These are phyloP conservation scores for Parafenestella ontariensis DNA, from an alignment of 2,329 filamentous ascomycete species.

Conservation along the genomic window DNA sequence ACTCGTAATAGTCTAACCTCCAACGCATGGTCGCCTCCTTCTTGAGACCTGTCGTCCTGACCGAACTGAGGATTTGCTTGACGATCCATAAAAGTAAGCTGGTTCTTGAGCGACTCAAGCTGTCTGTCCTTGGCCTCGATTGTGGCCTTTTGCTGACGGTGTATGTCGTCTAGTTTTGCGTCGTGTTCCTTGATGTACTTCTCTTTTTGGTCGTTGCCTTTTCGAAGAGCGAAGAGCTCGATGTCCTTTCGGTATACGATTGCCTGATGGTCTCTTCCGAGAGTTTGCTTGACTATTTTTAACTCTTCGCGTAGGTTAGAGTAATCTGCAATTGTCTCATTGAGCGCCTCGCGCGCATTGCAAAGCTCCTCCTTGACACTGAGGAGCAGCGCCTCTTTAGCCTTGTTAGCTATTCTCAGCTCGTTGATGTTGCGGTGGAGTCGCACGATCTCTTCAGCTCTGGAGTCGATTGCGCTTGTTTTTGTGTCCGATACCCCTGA, in stretches of 20 bases:
- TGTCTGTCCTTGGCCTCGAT: slow-evolving; percentile 43
- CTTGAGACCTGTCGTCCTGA: slow-evolving; percentile 17
- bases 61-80: slow-evolving; percentile 21
- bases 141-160: slow-evolving; percentile 33
- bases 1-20: slow-evolving; percentile 41
- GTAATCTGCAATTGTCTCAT: slow-evolving; percentile 39
- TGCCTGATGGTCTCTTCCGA: slow-evolving; percentile 43
- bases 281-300: slow-evolving; percentile 38
- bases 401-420: slow-evolving; percentile 34
- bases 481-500: slow-evolving; percentile 13
- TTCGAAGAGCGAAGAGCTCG: slow-evolving; percentile 46
- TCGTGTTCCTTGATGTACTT: slow-evolving; percentile 41
- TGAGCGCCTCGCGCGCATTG: slow-evolving; percentile 38
- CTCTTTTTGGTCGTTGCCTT: slow-evolving; percentile 46
- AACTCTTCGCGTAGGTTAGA: slow-evolving; percentile 38
- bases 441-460: slow-evolving; percentile 39
- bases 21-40: slow-evolving; percentile 38
- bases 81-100: slow-evolving; percentile 34
- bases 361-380: slow-evolving; percentile 34
- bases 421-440: slow-evolving; percentile 36
- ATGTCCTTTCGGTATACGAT: slow-evolving; percentile 47
- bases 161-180: slow-evolving; percentile 32
- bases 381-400: slow-evolving; percentile 35
- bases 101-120: slow-evolving; percentile 37
- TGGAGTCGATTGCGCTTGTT: slow-evolving; percentile 17